Base-by-base conservation (phyloP, 768 basidiomycete genomes). In the Naganishia vishniacii region DNA sequence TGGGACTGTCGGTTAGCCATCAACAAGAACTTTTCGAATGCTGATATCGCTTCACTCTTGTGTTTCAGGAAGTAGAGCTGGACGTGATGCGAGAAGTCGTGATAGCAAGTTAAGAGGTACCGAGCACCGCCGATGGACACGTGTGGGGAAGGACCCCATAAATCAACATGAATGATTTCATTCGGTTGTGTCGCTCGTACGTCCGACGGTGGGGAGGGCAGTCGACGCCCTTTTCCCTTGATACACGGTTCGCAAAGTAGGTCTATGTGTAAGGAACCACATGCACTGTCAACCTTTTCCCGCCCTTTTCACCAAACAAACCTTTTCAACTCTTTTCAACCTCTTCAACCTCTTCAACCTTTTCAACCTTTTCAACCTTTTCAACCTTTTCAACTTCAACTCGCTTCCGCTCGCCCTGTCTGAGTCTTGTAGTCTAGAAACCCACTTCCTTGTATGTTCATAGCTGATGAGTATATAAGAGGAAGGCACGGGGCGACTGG, bases 81-180 rank as follows among this genome's bases (percentile, higher is more conserved):
- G 31, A 45, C 40, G 18, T 29, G 25, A 15, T 44, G 31, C 29
- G 61, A 51, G 23, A 25, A 42, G 25, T 62, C 47, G 34, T 61
- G 45, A 23, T 61, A 61, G 20, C 60, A 61, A 4, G 60, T 61
- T 4, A 47, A 25, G 31, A 61, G 48, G 25, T 61, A 63, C 11
- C 13, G 40, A 16, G 15, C 1, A 11, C 41, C 40, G 3, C 58
- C 58, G 26, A 59, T 9, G 7, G 58, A 59, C 7, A 41, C 7
- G 1, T n/a, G 25, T 3, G 25, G 20, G 3, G 58, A 16, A 9
- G 40, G 37, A 8, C 58, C 58, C 58, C 58, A 58, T 1, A 58
- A 20, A 20, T 58, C 53, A 26, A 58, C 18, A 40, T 58, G 53
- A 7, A 37, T 3, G 20, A 58, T 34, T 15, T 32, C 53, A 18